These are phyloP conservation scores for Penicillium macrosclerotiorum DNA, from an alignment of 495 filamentous ascomycete species.

Conservation along the genomic window DNA sequence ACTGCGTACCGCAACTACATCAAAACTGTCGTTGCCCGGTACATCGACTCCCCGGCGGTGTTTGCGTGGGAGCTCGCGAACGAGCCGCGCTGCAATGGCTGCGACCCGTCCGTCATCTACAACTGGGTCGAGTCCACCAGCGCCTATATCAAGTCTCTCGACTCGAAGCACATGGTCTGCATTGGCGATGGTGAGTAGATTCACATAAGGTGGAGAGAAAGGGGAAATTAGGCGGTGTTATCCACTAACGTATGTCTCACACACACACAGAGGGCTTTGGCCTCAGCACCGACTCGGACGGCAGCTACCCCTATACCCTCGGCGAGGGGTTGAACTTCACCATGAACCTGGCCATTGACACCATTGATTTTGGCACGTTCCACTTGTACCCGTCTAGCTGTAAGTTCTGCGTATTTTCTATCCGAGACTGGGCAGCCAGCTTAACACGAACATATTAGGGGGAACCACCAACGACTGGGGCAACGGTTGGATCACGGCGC, in stretches of 20 bases:
- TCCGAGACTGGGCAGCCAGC: too few species aligned
- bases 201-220: too few species aligned
- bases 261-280: slow-evolving; percentile 37
- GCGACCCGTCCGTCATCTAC: slow-evolving; percentile 54
- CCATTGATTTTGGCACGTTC: slow-evolving; percentile 65
- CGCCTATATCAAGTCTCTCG: slow-evolving; percentile 62
- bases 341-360: slow-evolving; percentile 52
- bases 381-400: slow-evolving; percentile 61
- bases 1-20: slow-evolving; percentile 62
- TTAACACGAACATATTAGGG: slow-evolving; percentile 29
- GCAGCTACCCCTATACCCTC: slow-evolving; percentile 58
- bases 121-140: slow-evolving; percentile 61
- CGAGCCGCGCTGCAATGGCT: slow-evolving; percentile 66
- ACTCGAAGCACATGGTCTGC: slow-evolving; percentile 65
- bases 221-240: too few species aligned
- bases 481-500: slow-evolving; percentile 59
- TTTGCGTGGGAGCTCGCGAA: slow-evolving; percentile 74
- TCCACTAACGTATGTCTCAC: neutral
- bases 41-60: slow-evolving; percentile 54
- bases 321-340: slow-evolving; percentile 65
- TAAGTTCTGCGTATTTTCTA: slow-evolving; percentile 33
- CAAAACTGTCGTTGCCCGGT: slow-evolving; percentile 58
- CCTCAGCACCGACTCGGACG: slow-evolving; percentile 37
- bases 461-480: slow-evolving; percentile 43
- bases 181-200: slow-evolving; percentile 50